Conservation (phyloP, 2,329 filamentous ascomycete genomes). For the Cordyceps farinosa region DNA sequence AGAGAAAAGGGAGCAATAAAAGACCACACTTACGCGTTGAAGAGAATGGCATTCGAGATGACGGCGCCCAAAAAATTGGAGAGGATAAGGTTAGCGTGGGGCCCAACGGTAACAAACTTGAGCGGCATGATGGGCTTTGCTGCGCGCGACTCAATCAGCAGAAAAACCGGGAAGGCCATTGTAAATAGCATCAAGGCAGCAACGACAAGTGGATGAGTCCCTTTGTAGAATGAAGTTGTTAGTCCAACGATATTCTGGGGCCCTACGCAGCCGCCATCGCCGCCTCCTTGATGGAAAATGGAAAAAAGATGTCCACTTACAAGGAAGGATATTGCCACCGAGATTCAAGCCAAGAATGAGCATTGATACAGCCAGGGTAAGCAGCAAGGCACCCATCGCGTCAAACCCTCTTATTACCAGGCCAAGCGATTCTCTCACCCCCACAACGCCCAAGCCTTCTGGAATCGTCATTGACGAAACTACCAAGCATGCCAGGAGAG, state of each 20-base stretch:
- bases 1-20: background rate
- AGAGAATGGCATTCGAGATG: conserved; percentile 53
- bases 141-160: conserved; percentile 50
- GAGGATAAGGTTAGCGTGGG: conserved; percentile 55
- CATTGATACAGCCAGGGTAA: conserved; percentile 52
- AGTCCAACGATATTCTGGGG: background rate
- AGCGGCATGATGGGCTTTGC: conserved; percentile 59
- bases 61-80: conserved; percentile 51
- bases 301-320: conserved; percentile 32
- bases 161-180: conserved; percentile 47
- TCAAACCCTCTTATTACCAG: conserved; percentile 56
- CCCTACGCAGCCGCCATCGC: background rate
- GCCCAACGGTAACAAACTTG: conserved; percentile 44
- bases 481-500: conserved; percentile 43
- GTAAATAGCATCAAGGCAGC: conserved; percentile 46
- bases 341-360: conserved; percentile 58
- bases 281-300: background rate
- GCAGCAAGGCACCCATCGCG: conserved; percentile 48
- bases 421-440: conserved; percentile 39
- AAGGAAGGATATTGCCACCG: conserved; percentile 60
- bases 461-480: conserved; percentile 48
- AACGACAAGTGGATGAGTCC: conserved; percentile 58
- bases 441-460: conserved; percentile 47
- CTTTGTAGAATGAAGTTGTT: conserved; percentile 26
- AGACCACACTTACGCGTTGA: conserved; percentile 49